phyloP scores from a whole-genome alignment of 2,329 filamentous ascomycete genomes.

The Talaromyces amestolkiae region DNA sequence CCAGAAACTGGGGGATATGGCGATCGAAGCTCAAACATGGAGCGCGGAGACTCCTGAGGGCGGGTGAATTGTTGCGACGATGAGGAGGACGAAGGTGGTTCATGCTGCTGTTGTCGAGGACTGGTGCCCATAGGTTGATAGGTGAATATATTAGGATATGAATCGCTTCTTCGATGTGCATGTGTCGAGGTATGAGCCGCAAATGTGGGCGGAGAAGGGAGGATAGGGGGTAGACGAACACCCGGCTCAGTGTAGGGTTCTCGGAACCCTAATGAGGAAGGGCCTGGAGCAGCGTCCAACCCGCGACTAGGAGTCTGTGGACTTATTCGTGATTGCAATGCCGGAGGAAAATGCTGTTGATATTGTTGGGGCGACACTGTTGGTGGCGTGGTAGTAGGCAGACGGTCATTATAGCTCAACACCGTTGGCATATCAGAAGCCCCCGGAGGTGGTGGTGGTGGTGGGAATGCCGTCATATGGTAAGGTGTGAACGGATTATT shows the following conservation, averaged over 20 bases:
- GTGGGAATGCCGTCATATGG: conserved; percentile 23
- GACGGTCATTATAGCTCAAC: conserved; percentile 29
- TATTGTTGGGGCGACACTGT: conserved; percentile 36
- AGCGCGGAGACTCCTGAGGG: conserved; percentile 21
- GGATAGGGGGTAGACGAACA: conserved; percentile 39
- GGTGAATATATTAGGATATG: conserved; percentile 32
- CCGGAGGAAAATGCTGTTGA: conserved; percentile 26
- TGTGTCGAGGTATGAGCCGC: conserved; percentile 22
- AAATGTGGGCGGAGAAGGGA: conserved; percentile 31
- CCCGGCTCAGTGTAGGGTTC: conserved; percentile 34
- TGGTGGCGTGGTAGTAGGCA: conserved; percentile 25
- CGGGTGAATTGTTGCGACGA: conserved; percentile 3
- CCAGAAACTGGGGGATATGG: conserved; percentile 12
- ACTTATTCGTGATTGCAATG: conserved; percentile 30
- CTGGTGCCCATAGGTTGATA: conserved; percentile 26
- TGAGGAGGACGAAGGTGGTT: background rate
- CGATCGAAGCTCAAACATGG: conserved; percentile 23
- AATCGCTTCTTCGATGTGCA: conserved; percentile 34
- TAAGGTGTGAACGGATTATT: conserved; percentile 14
- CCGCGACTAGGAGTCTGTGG: conserved; percentile 28
- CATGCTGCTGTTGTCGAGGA: conserved; percentile 22
- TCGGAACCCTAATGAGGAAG: conserved; percentile 26
- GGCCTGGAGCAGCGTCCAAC: conserved; percentile 24
- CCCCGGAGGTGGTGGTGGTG: conserved; percentile 21
- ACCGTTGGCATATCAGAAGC: conserved; percentile 30